phyloP scores from a whole-genome alignment of 768 basidiomycete genomes.

The Kondoa malvinella region DNA sequence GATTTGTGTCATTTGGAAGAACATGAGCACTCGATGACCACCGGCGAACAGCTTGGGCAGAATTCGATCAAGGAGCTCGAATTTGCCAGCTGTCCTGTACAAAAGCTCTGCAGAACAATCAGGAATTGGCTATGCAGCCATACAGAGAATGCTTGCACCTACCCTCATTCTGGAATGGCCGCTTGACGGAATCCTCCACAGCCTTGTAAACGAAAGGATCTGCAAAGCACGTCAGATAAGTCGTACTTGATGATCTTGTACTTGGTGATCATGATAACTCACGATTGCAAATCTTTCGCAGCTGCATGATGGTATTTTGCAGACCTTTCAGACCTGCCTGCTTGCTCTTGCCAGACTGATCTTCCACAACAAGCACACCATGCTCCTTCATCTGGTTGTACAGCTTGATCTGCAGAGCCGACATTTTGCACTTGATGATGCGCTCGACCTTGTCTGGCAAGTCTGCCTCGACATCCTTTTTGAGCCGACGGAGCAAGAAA shows the following conservation, averaged over 20 bases:
- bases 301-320: conserved; percentile 91
- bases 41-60: conserved; percentile 87
- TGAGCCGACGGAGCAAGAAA: conserved; percentile 80
- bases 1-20: conserved; percentile 99
- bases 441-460: conserved; percentile 56
- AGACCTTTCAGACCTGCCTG: conserved; percentile 68
- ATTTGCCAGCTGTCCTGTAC: conserved; percentile 73
- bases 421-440: conserved; percentile 51
- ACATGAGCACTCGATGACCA: conserved; percentile 87
- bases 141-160: conserved; percentile 26
- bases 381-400: conserved; percentile 39
- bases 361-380: conserved; percentile 46
- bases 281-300: conserved; percentile 78
- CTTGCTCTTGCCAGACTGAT: conserved; percentile 39
- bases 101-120: conserved; percentile 29
- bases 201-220: conserved; percentile 87
- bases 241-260: conserved; percentile 34
- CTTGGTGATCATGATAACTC: conserved; percentile 17
- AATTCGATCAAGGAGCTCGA: conserved; percentile 75
- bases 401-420: conserved; percentile 44
- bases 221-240: not conserved
- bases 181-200: conserved; percentile 86
- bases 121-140: conserved; percentile 28
- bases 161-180: conserved; percentile 52
- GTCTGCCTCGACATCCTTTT: conserved; percentile 76